A percentile compares a stretch with the other conserved stretches of the same genome.
These are phyloP conservation scores for Ascochyta lentis DNA, from an alignment of 2,329 filamentous ascomycete species.

Conservation along the genomic window DNA sequence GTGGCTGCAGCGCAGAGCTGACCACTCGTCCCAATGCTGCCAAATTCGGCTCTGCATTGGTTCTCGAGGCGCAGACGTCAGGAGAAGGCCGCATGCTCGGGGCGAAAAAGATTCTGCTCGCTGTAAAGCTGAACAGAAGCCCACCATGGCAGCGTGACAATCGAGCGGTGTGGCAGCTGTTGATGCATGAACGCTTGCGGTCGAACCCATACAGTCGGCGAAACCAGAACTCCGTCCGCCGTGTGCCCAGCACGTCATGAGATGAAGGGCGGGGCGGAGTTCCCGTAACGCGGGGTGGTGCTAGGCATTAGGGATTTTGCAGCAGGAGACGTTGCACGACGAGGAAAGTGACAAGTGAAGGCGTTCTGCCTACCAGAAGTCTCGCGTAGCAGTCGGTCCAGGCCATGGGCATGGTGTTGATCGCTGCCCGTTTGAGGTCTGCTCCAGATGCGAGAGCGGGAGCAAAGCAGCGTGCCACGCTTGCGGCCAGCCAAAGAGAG, in stretches of 20 bases:
- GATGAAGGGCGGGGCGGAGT: slow-evolving; percentile 19
- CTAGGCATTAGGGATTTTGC: slow-evolving; percentile 7
- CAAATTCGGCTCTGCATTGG: slow-evolving; percentile 12
- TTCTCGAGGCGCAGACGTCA: slow-evolving; percentile 17
- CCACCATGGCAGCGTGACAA: slow-evolving; percentile 14
- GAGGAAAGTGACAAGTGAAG: slow-evolving; percentile 5
- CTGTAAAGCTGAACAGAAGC: not conserved
- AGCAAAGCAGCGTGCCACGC: slow-evolving; percentile 7
- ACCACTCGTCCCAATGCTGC: slow-evolving; percentile 6
- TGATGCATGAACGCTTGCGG: slow-evolving; percentile 18
- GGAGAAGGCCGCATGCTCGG: not conserved
- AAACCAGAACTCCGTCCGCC: slow-evolving; percentile 34
- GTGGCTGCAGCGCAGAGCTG: slow-evolving; percentile 29
- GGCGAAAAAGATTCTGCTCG: not conserved
- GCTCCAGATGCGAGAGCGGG: slow-evolving; percentile 19
- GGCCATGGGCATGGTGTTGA: slow-evolving; percentile 18
- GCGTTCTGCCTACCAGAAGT: slow-evolving; percentile 4
- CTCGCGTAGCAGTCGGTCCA: slow-evolving; percentile 7
- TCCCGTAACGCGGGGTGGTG: slow-evolving; percentile 22
- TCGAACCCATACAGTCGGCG: slow-evolving; percentile 30
- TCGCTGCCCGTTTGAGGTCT: slow-evolving; percentile 24
- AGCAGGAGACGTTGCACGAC: slow-evolving; percentile 25
- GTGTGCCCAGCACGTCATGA: slow-evolving; percentile 9
- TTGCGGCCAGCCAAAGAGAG: slow-evolving; percentile 7
- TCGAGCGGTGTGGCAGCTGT: slow-evolving; percentile 9